Evolutionary conservation across 2,329 filamentous ascomycete genomes (phyloP), one percentile per base, ranked within the genome.

Genomic region (Colletotrichum lupini): DNA sequence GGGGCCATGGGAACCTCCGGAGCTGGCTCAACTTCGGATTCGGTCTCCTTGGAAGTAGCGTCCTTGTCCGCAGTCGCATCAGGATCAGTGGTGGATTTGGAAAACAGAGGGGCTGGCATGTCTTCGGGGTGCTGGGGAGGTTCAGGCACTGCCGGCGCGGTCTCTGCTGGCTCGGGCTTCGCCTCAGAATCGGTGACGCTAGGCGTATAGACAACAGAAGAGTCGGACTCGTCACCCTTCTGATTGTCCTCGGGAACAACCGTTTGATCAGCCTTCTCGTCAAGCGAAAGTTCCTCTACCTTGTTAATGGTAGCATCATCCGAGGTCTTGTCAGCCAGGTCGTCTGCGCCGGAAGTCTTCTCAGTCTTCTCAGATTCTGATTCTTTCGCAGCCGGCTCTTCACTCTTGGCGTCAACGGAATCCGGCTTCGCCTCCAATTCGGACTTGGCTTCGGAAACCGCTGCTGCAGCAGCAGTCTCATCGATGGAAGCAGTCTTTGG

Each of bases 71-170:
- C 24, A 49, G 35, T 58, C 4, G 68, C 19, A 14, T 75, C 68
- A 1, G 70, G 19, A 26, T 28, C 68, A 4, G 61, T n/a, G 5
- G 65, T n/a, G 2, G 67, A 55, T 76, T 86, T 85, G 62, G 86
- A 83, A 76, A 92, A 92, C 3, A 94, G 84, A 46, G 93, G 92
- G 2, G 92, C 90, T 11, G 93, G 92, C 58, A 89, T 91, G 76
- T 94, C 92, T 76, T 93, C 92, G 14, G 91, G 85, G 66, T 91
- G 88, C n/a, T 90, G 86, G 24, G 88, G 86, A 16, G 37, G 16
- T 8, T 72, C 68, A n/a, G 61, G 49, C n/a, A 26, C 52, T 0
- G 55, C 60, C 22, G 72, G 52, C 14, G 59, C 46, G 2, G 57
- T n/a, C 28, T 74, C 71, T 12, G 37, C 58, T 12, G 72, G 52